These are phyloP conservation scores for Neocucurbitaria cava DNA, from an alignment of 2,329 filamentous ascomycete genomes.

Conservation along the genomic window DNA sequence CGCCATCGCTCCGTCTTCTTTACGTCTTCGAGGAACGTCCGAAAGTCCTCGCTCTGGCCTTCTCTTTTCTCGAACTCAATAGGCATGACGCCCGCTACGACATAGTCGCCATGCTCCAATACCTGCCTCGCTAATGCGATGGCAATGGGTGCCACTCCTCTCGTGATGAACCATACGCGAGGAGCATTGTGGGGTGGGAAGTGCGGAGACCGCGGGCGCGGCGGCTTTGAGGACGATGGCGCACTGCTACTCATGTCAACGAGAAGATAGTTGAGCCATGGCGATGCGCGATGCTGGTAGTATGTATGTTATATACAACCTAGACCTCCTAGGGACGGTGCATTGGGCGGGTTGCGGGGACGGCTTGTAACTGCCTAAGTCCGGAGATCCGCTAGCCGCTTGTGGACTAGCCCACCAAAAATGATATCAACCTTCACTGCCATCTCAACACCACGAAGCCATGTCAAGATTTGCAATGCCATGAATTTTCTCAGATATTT, in stretches of 20 bases:
- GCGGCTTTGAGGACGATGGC: slow-evolving; percentile 35
- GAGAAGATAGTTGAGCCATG: background rate
- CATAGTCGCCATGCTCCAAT: slow-evolving; percentile 89
- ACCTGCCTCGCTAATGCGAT: slow-evolving; percentile 82
- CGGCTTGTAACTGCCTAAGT: slow-evolving; percentile 21
- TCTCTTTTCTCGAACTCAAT: slow-evolving; percentile 76
- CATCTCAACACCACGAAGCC: slow-evolving; percentile 7
- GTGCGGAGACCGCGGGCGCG: slow-evolving; percentile 53
- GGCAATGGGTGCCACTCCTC: slow-evolving; percentile 82
- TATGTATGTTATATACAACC: background rate
- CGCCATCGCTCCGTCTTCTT: slow-evolving; percentile 80
- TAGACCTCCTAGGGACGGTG: background rate
- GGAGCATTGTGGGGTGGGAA: slow-evolving; percentile 71
- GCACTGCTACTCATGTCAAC: slow-evolving; percentile 20
- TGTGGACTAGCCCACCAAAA: slow-evolving; percentile 23
- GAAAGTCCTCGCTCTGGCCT: slow-evolving; percentile 76
- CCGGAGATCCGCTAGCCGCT: slow-evolving; percentile 14
- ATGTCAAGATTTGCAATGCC: slow-evolving; percentile 8
- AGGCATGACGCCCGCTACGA: slow-evolving; percentile 82
- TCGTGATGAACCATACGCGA: slow-evolving; percentile 91
- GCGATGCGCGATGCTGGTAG: background rate
- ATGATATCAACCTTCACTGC: slow-evolving; percentile 10
- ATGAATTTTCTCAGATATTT: no score
- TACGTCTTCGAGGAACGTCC: slow-evolving; percentile 73
- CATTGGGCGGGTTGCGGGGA: slow-evolving; percentile 14